phyloP scores from a whole-genome alignment of 208 protist genomes.

The Leptomonas pyrrhocoris region DNA sequence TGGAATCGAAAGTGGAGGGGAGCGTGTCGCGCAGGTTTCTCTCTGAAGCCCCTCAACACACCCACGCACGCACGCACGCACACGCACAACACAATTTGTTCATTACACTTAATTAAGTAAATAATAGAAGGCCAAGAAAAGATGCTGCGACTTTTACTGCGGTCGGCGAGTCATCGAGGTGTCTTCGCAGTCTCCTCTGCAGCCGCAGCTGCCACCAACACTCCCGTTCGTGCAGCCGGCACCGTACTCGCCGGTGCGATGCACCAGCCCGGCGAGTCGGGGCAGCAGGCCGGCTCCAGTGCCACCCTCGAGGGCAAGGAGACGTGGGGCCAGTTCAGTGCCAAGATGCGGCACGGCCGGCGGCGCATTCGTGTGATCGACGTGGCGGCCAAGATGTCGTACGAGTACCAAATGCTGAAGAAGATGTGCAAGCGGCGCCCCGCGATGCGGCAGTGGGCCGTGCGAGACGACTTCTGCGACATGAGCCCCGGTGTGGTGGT shows the following conservation, averaged over 20 bases:
- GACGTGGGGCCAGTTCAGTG: conserved; percentile 85
- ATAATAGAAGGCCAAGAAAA: conserved; percentile 17
- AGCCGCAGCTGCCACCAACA: background rate
- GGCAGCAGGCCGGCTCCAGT: conserved; percentile 56
- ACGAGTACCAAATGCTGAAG: conserved; percentile 92
- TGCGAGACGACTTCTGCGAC: conserved; percentile 88
- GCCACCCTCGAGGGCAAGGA: conserved; percentile 70
- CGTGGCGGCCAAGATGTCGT: conserved; percentile 90
- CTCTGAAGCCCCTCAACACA: no score
- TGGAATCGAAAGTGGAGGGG: no score
- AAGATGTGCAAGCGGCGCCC: conserved; percentile 86
- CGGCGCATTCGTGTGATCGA: conserved; percentile 88
- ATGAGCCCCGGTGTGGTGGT: conserved; percentile 88
- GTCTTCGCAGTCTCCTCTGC: background rate
- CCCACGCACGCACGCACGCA: background rate
- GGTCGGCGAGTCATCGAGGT: conserved; percentile 1
- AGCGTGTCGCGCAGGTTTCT: no score
- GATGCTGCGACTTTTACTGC: conserved; percentile 22
- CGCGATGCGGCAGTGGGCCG: conserved; percentile 86
- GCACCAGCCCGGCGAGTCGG: conserved; percentile 77
- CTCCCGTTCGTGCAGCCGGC: conserved; percentile 5
- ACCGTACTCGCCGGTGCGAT: conserved; percentile 55
- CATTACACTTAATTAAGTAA: background rate
- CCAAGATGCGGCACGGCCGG: conserved; percentile 78
- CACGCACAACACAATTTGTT: background rate